Evolutionary conservation across 805 yeast species (phyloP).

Genomic region (Pichia phayaonensis): DNA sequence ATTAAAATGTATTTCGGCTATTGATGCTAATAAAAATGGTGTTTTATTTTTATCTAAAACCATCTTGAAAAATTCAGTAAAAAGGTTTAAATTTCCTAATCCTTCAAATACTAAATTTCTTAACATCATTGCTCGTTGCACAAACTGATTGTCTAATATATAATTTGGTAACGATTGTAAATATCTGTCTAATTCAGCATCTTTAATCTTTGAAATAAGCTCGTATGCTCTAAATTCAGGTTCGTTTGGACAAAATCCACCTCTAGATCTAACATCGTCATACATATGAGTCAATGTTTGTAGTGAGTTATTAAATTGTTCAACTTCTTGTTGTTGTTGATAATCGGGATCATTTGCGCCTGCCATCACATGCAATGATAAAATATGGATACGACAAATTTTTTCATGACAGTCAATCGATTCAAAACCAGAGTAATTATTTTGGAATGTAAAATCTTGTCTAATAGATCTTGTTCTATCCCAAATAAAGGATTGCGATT

Average conservation of each 20-base stretch:
- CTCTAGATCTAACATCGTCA: slow-evolving; percentile 64
- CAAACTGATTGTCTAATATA: slow-evolving; percentile 44
- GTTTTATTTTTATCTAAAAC: slow-evolving; percentile 37
- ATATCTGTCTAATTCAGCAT: slow-evolving; percentile 76
- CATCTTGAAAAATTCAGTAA: slow-evolving; percentile 52
- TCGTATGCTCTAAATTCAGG: slow-evolving; percentile 91
- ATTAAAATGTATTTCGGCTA: slow-evolving; percentile 73
- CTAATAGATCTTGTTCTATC: slow-evolving; percentile 94
- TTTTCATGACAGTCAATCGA: slow-evolving; percentile 89
- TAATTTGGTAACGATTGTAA: slow-evolving; percentile 57
- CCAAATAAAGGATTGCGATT: slow-evolving; percentile 88
- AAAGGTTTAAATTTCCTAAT: slow-evolving; percentile 54
- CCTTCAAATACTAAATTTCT: slow-evolving; percentile 63
- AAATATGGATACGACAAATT: slow-evolving; percentile 80
- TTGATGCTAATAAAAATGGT: slow-evolving; percentile 65
- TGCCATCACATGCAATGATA: slow-evolving; percentile 82
- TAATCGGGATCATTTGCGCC: slow-evolving; percentile 56
- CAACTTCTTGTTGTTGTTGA: slow-evolving; percentile 92
- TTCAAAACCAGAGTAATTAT: slow-evolving; percentile 88
- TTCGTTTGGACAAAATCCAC: slow-evolving; percentile 70
- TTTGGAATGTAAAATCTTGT: slow-evolving; percentile 95
- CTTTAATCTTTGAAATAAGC: slow-evolving; percentile 68
- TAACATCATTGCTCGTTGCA: slow-evolving; percentile 67
- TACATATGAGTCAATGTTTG: slow-evolving; percentile 87
- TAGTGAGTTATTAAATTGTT: slow-evolving; percentile 85